Evolutionary conservation across 306 rosid species (phyloP).

Genomic region (Cucurbita pepo): DNA sequence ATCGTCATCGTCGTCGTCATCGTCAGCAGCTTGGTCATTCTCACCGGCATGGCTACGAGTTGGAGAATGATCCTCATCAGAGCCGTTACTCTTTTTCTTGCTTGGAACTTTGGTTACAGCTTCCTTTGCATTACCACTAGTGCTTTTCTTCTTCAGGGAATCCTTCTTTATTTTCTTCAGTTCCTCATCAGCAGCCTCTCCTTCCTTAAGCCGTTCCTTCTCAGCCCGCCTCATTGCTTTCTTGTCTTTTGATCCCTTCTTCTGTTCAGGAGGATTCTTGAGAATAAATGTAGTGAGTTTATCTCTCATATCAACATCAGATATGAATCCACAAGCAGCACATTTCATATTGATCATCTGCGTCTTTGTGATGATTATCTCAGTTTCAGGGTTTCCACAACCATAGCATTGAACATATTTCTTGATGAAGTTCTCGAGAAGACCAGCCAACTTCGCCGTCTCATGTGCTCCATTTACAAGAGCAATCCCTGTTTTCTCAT

Average conservation of each 20-base stretch:
- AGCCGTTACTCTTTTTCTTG: conserved; percentile 39
- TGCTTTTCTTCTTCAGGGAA: conserved; percentile 39
- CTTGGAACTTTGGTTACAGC: conserved; percentile 18
- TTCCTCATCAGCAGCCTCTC: conserved; percentile 67
- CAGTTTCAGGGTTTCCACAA: conserved; percentile 78
- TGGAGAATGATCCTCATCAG: conserved; percentile 64
- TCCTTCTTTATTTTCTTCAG: conserved; percentile 48
- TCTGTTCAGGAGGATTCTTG: conserved; percentile 66
- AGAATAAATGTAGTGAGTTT: conserved; percentile 63
- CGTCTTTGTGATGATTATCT: conserved; percentile 44
- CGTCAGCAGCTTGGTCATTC: conserved; percentile 23
- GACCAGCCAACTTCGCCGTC: conserved; percentile 63
- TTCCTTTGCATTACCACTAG: conserved; percentile 22
- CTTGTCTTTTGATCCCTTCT: conserved; percentile 59
- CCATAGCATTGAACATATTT: conserved; percentile 72
- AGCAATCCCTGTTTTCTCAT: conserved; percentile 60
- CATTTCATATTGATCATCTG: conserved; percentile 70
- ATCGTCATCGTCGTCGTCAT: conserved; percentile 22
- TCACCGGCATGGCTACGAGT: conserved; percentile 31
- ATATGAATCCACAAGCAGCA: conserved; percentile 69
- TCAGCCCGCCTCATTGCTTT: conserved; percentile 79
- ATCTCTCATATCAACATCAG: conserved; percentile 78
- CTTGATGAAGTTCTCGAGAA: conserved; percentile 72
- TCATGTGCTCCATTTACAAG: conserved; percentile 71
- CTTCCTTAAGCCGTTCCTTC: conserved; percentile 68